Percentiles rank a stretch among this genome's conserved stretches.
Evolutionary conservation across 1,284 basidiomycete genomes (phyloP).

Genomic region (Anthracocystis walkeri): DNA sequence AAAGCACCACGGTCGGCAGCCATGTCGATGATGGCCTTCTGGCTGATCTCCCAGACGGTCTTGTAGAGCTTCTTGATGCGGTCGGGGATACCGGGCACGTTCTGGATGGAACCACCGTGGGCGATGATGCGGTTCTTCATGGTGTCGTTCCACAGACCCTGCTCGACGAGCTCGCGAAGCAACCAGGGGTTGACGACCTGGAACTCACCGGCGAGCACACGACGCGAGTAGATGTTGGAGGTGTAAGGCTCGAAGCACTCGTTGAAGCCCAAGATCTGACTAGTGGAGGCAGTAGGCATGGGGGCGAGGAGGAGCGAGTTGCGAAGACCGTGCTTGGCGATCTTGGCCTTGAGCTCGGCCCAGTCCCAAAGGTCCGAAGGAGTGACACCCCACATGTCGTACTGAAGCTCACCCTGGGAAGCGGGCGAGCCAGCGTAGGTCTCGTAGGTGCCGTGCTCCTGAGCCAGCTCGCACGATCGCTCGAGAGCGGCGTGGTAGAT

Average conservation of each 20-base stretch:
- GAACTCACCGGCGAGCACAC: conserved; percentile 99
- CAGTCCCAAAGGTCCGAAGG: conserved; percentile 97
- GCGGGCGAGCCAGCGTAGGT: conserved; percentile 93
- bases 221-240: conserved; percentile 97
- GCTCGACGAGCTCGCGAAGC: conserved; percentile 93
- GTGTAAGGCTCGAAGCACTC: conserved; percentile 99
- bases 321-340: conserved; percentile 85
- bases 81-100: conserved; percentile 69
- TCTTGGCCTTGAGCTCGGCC: conserved; percentile 86
- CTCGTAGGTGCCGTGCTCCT: conserved; percentile 85
- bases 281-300: conserved; percentile 99
- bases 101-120: conserved; percentile 89
- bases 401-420: conserved; percentile 88
- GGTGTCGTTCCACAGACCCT: conserved; percentile 94
- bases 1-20: conserved; percentile 98
- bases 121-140: conserved; percentile 99
- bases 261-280: conserved; percentile 98
- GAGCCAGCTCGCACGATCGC: conserved; percentile 89
- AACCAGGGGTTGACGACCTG: conserved; percentile 99
- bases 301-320: conserved; percentile 96
- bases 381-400: conserved; percentile 92
- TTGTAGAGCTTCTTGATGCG: conserved; percentile 87
- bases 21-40: conserved; percentile 98
- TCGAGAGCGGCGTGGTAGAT: conserved; percentile 97
- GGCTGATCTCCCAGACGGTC: conserved; percentile 99